Conservation (phyloP, 106 monocot genomes). For the Posidonia australis region DNA sequence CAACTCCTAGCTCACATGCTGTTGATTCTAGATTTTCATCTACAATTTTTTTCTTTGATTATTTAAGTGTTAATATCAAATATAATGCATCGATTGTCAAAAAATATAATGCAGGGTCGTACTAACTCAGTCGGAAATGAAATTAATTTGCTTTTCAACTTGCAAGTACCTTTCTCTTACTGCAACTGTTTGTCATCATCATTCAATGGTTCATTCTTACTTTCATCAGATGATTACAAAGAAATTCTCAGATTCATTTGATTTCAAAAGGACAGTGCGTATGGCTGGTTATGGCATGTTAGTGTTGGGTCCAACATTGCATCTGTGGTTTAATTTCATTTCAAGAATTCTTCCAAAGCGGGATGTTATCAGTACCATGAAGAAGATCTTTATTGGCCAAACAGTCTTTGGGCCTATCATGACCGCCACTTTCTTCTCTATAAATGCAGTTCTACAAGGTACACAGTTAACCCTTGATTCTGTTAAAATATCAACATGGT, state of each 20-base stretch:
- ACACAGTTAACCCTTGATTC: neutral
- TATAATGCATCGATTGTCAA: no score
- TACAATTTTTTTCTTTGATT: no score
- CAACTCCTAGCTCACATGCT: no score
- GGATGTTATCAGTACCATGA: slow-evolving; percentile 71
- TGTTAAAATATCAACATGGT: neutral
- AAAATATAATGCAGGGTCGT: no score
- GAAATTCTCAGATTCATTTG: slow-evolving; percentile 29
- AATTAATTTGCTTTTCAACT: no score
- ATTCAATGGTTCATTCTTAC: neutral
- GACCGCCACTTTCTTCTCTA: slow-evolving; percentile 72
- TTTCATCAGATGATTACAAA: slow-evolving; percentile 46
- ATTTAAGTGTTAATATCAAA: no score
- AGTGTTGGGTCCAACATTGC: slow-evolving; percentile 74
- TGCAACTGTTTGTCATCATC: no score
- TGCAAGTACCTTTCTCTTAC: no score
- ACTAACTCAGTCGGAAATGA: no score
- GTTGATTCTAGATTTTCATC: no score
- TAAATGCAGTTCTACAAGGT: slow-evolving; percentile 90
- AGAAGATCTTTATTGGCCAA: slow-evolving; percentile 88
- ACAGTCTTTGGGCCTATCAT: slow-evolving; percentile 71
- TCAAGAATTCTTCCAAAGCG: slow-evolving; percentile 71
- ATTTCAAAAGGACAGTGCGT: slow-evolving; percentile 56
- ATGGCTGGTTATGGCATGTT: slow-evolving; percentile 85
- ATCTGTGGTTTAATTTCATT: slow-evolving; percentile 92